Evolutionary conservation across 441 rosid genomes (phyloP), one percentile per base, ranked within the genome.

Genomic region (Sinapis alba): DNA sequence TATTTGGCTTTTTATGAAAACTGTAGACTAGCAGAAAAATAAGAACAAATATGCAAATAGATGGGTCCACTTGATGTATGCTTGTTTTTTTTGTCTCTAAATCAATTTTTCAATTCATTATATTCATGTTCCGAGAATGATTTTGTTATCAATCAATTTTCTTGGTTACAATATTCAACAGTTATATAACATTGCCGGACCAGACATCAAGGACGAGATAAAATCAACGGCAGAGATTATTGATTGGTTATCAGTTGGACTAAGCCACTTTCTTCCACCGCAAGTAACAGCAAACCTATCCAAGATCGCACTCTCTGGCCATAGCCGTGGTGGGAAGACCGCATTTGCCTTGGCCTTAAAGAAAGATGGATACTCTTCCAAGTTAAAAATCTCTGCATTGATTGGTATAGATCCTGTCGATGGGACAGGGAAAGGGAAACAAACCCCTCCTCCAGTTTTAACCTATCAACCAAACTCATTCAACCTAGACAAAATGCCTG

Each of bases 371-470:
- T 18, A 50, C 56, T 50, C 56, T 1, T 50, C 56, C 56, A 0
- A 7, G 11, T 11, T 50, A 50, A 50, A 16, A 5, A 50, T 50
- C 56, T 50, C 56, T 11, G 56, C 56, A 16, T 7, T 50, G 56
- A 50, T 50, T 2, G 56, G 56, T 50, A 50, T 50, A 50, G 56
- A 50, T 7, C 56, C 56, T 4, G 56, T 50, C 23, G 56, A 50
- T 18, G 56, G 56, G 56, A 18, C 21, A 19, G 23, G 56, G 23
- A 50, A 50, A 50, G 56, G 56, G 56, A 50, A 50, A 50, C 56
- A 50, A 50, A 50, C 56, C 56, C 56, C 56, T 50, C 56, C 56
- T 16, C 56, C 56, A 18, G 56, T 50, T 50, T 50, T 50, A 50
- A 50, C 56, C 12, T 50, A 50, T 7, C 5, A 16, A 18, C 56